Evolutionary conservation across 805 yeast species (phyloP).

Genomic region (Hanseniaspora guilliermondii): DNA sequence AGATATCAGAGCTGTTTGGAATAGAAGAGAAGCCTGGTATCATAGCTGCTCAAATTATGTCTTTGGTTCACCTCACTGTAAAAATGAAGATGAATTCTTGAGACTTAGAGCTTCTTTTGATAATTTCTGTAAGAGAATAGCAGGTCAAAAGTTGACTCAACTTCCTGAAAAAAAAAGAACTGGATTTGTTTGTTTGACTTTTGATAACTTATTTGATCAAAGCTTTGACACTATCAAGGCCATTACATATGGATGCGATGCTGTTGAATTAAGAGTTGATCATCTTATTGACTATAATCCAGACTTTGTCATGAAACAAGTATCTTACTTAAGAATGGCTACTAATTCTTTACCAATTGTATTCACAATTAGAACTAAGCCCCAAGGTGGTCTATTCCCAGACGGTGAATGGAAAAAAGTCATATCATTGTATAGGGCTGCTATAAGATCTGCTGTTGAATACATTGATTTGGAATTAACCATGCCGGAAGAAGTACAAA

Average conservation of each 20-base stretch:
- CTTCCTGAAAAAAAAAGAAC: conserved; percentile 35
- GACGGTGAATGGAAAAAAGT: conserved; percentile 41
- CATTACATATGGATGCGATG: conserved; percentile 57
- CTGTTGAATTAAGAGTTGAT: conserved; percentile 77
- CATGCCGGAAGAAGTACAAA: conserved; percentile 44
- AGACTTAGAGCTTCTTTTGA: conserved; percentile 48
- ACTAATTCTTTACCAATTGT: conserved; percentile 60
- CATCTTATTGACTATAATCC: conserved; percentile 39
- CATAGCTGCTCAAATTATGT: conserved; percentile 64
- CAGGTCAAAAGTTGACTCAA: conserved; percentile 36
- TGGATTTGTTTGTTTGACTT: conserved; percentile 61
- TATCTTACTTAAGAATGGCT: conserved; percentile 53
- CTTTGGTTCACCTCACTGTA: conserved; percentile 67
- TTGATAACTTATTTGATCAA: conserved; percentile 41
- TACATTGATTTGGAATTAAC: conserved; percentile 71
- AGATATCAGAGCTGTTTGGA: conserved; percentile 75
- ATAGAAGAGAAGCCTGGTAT: conserved; percentile 67
- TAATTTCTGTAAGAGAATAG: conserved; percentile 44
- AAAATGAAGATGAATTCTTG: conserved; percentile 39
- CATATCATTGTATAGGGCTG: conserved; percentile 43
- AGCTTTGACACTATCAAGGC: conserved; percentile 35
- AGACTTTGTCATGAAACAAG: conserved; percentile 58
- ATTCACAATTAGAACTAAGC: conserved; percentile 61
- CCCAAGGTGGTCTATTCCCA: conserved; percentile 76
- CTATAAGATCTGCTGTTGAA: conserved; percentile 66